A percentile compares a stretch with the other conserved stretches of the same genome.
Conservation (phyloP, 2,329 filamentous ascomycete species). For the Aspergillus luchuensis region DNA sequence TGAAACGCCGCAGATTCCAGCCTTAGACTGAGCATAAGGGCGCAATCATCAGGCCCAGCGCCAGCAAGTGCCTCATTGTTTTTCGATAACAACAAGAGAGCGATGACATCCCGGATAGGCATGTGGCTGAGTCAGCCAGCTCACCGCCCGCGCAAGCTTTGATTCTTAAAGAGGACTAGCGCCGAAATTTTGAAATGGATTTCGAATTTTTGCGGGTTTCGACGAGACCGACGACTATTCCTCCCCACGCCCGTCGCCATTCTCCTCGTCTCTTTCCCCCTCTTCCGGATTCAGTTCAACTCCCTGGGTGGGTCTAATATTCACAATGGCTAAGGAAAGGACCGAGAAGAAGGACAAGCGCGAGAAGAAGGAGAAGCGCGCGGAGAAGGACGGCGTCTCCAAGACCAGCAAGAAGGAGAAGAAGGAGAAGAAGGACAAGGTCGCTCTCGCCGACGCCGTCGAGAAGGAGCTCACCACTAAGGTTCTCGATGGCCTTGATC, state of each 20-base stretch:
- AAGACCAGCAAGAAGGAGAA: constrained; percentile 51
- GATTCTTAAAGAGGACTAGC: constrained; percentile 32
- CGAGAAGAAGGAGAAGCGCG: constrained; percentile 48
- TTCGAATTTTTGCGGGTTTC: constrained; percentile 31
- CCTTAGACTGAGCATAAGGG: background rate
- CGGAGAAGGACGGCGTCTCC: constrained; percentile 49
- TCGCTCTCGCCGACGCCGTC: constrained; percentile 40
- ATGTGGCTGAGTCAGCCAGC: constrained; percentile 27
- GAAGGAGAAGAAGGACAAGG: constrained; percentile 49
- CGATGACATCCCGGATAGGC: constrained; percentile 18
- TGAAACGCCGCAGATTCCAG: background rate
- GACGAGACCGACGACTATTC: constrained; percentile 20
- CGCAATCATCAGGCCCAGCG: constrained; percentile 14
- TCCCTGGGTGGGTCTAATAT: constrained; percentile 18
- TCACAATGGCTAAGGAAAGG: constrained; percentile 50
- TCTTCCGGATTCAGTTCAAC: constrained; percentile 12
- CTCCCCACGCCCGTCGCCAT: constrained; percentile 23
- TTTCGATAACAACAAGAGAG: constrained; percentile 13
- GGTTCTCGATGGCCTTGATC: constrained; percentile 39
- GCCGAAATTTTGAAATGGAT: constrained; percentile 41
- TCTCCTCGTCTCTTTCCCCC: constrained; percentile 18
- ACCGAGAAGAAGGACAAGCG: constrained; percentile 51
- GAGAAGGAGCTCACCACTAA: constrained; percentile 43
- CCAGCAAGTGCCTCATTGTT: constrained; percentile 19
- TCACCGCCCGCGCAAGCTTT: constrained; percentile 25